A percentile compares a stretch with the other conserved stretches of the same genome.
Conservation (phyloP, 2,329 filamentous ascomycete species). For the Passalora sequoiae region DNA sequence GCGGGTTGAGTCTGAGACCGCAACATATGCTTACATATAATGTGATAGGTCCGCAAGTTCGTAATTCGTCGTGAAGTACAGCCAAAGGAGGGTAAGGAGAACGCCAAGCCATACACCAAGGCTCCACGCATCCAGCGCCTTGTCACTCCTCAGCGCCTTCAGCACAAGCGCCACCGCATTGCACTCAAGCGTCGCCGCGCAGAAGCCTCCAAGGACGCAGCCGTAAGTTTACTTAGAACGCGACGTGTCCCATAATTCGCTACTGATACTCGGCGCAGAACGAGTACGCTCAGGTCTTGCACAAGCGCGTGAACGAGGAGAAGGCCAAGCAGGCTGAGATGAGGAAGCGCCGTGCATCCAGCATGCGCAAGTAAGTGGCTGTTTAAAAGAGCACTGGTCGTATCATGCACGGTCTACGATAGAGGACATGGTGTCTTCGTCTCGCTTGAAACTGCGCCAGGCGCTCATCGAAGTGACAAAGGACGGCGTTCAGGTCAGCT, state of each 20-base stretch:
- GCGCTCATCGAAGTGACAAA: slow-evolving; percentile 17
- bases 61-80: slow-evolving; percentile 98
- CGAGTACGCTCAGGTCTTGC: slow-evolving; percentile 93
- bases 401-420: slow-evolving; percentile 9
- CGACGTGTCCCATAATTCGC: no score
- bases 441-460: slow-evolving; percentile 13
- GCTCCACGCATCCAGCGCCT: slow-evolving; percentile 99
- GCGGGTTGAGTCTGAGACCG: slow-evolving; percentile 32
- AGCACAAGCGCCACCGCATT: slow-evolving; percentile 98
- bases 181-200: slow-evolving; percentile 97
- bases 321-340: slow-evolving; percentile 89
- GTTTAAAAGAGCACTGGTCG: neutral
- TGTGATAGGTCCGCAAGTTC: slow-evolving; percentile 88
- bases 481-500: slow-evolving; percentile 11
- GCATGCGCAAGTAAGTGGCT: slow-evolving; percentile 69
- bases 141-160: slow-evolving; percentile 97
- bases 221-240: slow-evolving; percentile 76
- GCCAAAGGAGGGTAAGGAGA: slow-evolving; percentile 77
- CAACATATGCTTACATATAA: slow-evolving; percentile 26
- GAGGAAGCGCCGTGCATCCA: slow-evolving; percentile 95
- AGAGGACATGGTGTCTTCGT: slow-evolving; percentile 11
- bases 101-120: slow-evolving; percentile 99
- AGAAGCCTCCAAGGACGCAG: slow-evolving; percentile 98
- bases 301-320: slow-evolving; percentile 95
- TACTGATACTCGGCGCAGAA: slow-evolving; percentile 62